Base-by-base conservation (phyloP, 1,139 yeast genomes). In the Blastobotrys capitulatus region DNA sequence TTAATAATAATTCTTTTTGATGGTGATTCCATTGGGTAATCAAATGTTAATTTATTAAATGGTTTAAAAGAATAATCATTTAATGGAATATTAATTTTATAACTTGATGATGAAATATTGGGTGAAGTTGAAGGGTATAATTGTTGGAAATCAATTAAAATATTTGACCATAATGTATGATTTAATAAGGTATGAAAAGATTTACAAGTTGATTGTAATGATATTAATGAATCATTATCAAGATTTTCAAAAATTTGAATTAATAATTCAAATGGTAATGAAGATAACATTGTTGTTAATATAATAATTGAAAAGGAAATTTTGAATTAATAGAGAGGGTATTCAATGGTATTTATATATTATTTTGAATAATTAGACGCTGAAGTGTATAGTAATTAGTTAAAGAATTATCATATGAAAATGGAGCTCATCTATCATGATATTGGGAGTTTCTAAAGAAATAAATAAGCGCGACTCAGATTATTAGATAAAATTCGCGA, bases 251-350 rank as follows among this genome's bases (percentile, higher is more conserved):
- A 19, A 8, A 44, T 29, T 16, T 20, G 13, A 36, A 44, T 27
- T 20, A 44, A 42, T 15, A 44, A 19, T 25, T 44, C 47, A 16
- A 44, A 44, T 29, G 47, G 42, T 18, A 44, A 37, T 18, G 19
- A 10, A 3, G 32, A 26, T 31, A 39, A 25, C 32, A 29, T 29
- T 29, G 5, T 29, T 26, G 7, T 26, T 26, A 7, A n/a, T n/a
- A n/a, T n/a, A 16, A 15, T 4, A 15, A 16, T 5, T 15, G 18
- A 15, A 16, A 16, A 16, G 34, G n/a, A 32, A 32, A 32, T 15
- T 15, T 15, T 15, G 18, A 16, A 32, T 12, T 12, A 29, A 29
- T 12, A 29, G 34, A 29, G 34, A 29, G 34, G 18, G 36, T 15
- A 16, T 15, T 5, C 4, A 7, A 32, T 32, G 18, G 18, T 15